Conservation (phyloP, 192 early-diverging fungal species). For the Mortierella antarctica region DNA sequence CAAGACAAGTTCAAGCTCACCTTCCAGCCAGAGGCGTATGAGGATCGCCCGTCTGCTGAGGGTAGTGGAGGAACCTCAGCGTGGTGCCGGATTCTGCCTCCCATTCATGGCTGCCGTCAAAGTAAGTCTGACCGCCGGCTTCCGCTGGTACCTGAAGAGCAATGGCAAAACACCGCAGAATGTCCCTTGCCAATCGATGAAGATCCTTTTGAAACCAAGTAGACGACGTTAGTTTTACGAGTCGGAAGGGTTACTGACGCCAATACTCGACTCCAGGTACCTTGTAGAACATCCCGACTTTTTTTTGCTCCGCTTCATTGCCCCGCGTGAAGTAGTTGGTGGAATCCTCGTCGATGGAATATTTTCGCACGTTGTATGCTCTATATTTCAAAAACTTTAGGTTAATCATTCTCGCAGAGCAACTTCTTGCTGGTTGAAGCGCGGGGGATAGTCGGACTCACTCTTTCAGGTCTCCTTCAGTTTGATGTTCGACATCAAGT, state of each 20-base stretch:
- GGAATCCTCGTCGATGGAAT: slow-evolving; percentile 47
- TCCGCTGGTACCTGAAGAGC: slow-evolving; percentile 67
- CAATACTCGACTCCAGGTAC: slow-evolving; percentile 23
- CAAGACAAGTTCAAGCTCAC: slow-evolving; percentile 18
- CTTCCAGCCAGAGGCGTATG: slow-evolving; percentile 62
- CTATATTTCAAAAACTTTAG: slow-evolving; percentile 21
- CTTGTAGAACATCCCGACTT: slow-evolving; percentile 49
- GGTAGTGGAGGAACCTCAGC: slow-evolving; percentile 73
- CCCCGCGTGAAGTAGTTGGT: slow-evolving; percentile 44
- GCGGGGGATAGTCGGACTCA: slow-evolving; percentile 23
- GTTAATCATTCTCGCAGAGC: neutral
- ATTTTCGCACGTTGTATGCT: slow-evolving; percentile 67
- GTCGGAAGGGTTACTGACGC: too few relatives aligned
- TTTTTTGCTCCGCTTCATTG: slow-evolving; percentile 33
- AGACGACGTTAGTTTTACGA: neutral
- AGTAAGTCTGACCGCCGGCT: slow-evolving; percentile 64
- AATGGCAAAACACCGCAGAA: slow-evolving; percentile 70
- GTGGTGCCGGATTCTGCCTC: slow-evolving; percentile 57
- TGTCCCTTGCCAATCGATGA: slow-evolving; percentile 56
- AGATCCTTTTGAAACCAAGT: slow-evolving; percentile 43
- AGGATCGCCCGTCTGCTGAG: slow-evolving; percentile 56
- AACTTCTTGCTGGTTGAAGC: neutral
- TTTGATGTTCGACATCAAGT: slow-evolving; percentile 62
- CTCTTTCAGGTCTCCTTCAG: slow-evolving; percentile 71
- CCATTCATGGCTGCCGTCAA: slow-evolving; percentile 61